phyloP scores from a whole-genome alignment of 768 basidiomycete species.

The Suillus clintonianus region DNA sequence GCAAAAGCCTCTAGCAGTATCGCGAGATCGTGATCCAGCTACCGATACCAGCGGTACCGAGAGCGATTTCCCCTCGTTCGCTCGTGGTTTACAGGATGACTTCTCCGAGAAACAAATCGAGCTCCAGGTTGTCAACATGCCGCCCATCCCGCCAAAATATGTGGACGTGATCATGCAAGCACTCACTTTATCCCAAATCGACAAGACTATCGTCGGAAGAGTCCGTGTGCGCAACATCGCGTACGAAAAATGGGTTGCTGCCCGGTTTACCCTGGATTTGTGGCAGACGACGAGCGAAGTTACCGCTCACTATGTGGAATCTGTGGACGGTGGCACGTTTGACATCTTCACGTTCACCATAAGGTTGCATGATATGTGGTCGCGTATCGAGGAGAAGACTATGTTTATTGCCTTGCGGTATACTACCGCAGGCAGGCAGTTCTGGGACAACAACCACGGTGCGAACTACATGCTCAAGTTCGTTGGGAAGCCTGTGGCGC shows the following conservation, averaged over 20 bases:
- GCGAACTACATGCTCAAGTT: slow-evolving; percentile 81
- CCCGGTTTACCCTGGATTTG: slow-evolving; percentile 89
- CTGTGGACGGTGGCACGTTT: slow-evolving; percentile 38
- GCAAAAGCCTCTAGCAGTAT: slow-evolving; percentile 93
- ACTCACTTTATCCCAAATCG: slow-evolving; percentile 53
- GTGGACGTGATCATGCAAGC: slow-evolving; percentile 57
- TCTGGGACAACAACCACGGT: slow-evolving; percentile 91
- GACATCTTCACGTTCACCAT: slow-evolving; percentile 82
- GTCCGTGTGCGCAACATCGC: slow-evolving; percentile 84
- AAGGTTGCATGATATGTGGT: slow-evolving; percentile 75
- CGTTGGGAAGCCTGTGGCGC: slow-evolving; percentile 28
- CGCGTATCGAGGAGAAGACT: slow-evolving; percentile 79
- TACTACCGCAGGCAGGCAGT: slow-evolving; percentile 66
- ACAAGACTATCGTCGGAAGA: slow-evolving; percentile 62
- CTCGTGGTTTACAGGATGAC: slow-evolving; percentile 47
- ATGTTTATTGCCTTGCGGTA: slow-evolving; percentile 80
- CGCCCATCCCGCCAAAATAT: slow-evolving; percentile 38
- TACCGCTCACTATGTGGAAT: slow-evolving; percentile 65
- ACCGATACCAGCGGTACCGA: slow-evolving; percentile 82
- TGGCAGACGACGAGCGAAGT: slow-evolving; percentile 98
- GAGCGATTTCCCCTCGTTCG: slow-evolving; percentile 71
- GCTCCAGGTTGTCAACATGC: slow-evolving; percentile 74
- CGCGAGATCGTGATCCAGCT: slow-evolving; percentile 85
- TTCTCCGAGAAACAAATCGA: slow-evolving; percentile 42
- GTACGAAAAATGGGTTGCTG: slow-evolving; percentile 83